Base-by-base conservation (phyloP, 768 basidiomycete genomes). In the Mycena sanguinolenta region DNA sequence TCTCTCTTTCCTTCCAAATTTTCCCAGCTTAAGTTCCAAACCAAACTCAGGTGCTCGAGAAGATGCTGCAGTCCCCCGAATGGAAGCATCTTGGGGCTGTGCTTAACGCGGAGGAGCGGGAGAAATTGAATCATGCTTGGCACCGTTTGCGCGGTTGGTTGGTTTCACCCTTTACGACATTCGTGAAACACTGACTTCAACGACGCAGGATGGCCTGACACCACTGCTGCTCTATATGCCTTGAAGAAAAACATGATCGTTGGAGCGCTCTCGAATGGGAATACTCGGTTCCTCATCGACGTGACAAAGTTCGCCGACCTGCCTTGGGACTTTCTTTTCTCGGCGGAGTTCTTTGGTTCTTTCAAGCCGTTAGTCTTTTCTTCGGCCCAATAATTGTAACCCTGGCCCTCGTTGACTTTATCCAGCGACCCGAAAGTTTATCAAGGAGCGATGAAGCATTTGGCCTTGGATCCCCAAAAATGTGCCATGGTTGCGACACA, bases 401-500 rank as follows among this genome's bases (percentile, higher is more conserved):
- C 9, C 34, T 36, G 27, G 10, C 4, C 9, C 28, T 23, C 28
- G 4, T 16, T 36, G 2, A 32, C 21, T 36, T 25, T 44, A 17
- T 58, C 21, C 68, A 90, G 89, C 5, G 87, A 87, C 76, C 84
- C 84, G 19, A 81, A 85, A 49, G 82, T 86, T 0, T 92, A 92
- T 73, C 79, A 84, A 1, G 82, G 84, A 2, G 86, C 87, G 1
- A 79, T 85, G 5, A 80, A 82, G 14, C 86, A 91, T 69, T 83
- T 92, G 4, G 78, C 82, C 1, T 71, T 90, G 9, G 78, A 82
- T 0, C 87, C 91, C 0, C 69, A 84, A 10, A 83, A 85, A 54
- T 83, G 87, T 46, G 91, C 88, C 1, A 87, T 93, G 87, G 91
- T 92, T 19, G 91, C 91, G 0, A 84, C 91, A 8, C 92, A 92